Evolutionary conservation across 192 early-diverging fungal genomes (phyloP), one percentile per base, ranked within the genome.

Genomic region (Coemansia sp.): DNA sequence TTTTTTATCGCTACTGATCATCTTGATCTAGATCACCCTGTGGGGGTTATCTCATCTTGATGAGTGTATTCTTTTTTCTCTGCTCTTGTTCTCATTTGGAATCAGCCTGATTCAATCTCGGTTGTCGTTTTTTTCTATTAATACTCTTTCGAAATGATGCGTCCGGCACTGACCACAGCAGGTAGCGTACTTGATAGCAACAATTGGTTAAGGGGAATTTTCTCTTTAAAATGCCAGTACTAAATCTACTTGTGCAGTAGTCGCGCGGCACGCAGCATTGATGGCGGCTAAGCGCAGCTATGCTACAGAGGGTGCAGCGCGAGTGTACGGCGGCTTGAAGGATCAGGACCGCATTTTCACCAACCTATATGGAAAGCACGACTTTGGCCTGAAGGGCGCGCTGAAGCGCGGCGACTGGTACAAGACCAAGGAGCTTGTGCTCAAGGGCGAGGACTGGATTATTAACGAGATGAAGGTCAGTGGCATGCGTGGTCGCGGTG

Each of bases 271-370:
- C 1, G 31, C 31, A 4, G 31, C 31, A 31, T 31, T 31, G 31
- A 31, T 31, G 31, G 31, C 31, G 4, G 31, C 31, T 31, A 31
- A 4, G 31, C 31, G 31, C 4, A 4, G 31, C 31, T 31, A 31
- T 31, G 31, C 31, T 31, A 31, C 31, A 31, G 31, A 31, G 31
- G 31, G 31, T 4, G 31, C 31, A 31, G 31, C 31, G 18, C 77
- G 77, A 24, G 50, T 68, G 31, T 92, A 88, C 62, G 92, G 91
- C 53, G 81, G 75, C 63, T 83, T 96, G 58, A 89, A 84, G 64
- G 97, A 97, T 83, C 80, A 92, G 71, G 97, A 99, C 81, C 92
- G 97, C 61, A 97, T 99, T 69, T 99, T 96, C 83, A 99, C 97
- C 69, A 99, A 99, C 83, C 78, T 99, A 38, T 99, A 99, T 72